Evolutionary conservation across 2,329 filamentous ascomycete genomes (phyloP).

Genomic region (Ophiosphaerella korrae): DNA sequence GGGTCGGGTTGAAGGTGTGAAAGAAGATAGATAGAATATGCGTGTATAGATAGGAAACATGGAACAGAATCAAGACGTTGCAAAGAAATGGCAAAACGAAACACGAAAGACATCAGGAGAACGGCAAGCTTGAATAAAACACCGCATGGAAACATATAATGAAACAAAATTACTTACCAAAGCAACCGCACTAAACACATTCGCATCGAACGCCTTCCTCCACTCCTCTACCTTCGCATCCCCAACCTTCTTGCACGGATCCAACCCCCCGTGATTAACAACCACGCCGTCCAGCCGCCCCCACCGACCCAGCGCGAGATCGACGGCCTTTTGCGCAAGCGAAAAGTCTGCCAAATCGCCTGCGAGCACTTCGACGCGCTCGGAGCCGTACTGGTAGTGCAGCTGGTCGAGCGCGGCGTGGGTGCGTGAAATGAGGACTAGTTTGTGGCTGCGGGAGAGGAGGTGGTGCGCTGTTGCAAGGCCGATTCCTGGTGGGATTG

Average conservation of each 20-base stretch:
- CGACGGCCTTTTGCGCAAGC: slow-evolving; percentile 65
- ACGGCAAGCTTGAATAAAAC: background rate
- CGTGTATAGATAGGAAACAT: background rate
- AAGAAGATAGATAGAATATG: no score
- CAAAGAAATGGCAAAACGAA: slow-evolving; percentile 10
- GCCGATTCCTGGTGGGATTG: slow-evolving; percentile 59
- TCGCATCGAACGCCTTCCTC: slow-evolving; percentile 77
- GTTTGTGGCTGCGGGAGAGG: slow-evolving; percentile 59
- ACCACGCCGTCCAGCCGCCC: slow-evolving; percentile 79
- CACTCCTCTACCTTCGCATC: slow-evolving; percentile 74
- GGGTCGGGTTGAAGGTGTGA: no score
- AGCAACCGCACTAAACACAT: slow-evolving; percentile 82
- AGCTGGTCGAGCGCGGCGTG: slow-evolving; percentile 58
- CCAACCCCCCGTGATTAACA: slow-evolving; percentile 83
- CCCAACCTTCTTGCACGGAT: slow-evolving; percentile 73
- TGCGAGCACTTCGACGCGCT: slow-evolving; percentile 60
- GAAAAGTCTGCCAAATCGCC: slow-evolving; percentile 63
- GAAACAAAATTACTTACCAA: slow-evolving; percentile 60
- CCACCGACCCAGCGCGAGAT: slow-evolving; percentile 69
- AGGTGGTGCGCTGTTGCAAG: slow-evolving; percentile 65
- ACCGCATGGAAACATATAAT: background rate
- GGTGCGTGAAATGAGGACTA: slow-evolving; percentile 64
- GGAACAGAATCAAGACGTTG: background rate
- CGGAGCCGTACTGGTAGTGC: slow-evolving; percentile 52
- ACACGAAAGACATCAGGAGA: slow-evolving; percentile 16